phyloP scores from a whole-genome alignment of 257 asterid species.

The Echites panduratus region DNA sequence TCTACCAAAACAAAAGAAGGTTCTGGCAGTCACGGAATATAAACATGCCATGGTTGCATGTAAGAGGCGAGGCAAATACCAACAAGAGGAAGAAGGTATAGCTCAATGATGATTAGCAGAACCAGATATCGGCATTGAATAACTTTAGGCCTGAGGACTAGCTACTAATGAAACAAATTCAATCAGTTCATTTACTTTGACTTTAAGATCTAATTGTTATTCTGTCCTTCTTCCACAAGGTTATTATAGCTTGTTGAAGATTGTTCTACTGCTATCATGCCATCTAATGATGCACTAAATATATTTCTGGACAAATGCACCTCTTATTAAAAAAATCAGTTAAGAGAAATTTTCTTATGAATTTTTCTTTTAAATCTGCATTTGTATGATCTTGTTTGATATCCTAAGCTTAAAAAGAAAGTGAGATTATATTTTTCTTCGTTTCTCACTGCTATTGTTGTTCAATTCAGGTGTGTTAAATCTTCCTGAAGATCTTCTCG shows the following conservation, averaged over 20 bases:
- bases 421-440: background rate
- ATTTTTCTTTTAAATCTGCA: background rate
- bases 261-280: background rate
- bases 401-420: background rate
- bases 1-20: constrained; percentile 71
- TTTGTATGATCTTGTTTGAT: background rate
- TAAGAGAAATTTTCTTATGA: background rate
- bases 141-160: background rate
- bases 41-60: constrained; percentile 66
- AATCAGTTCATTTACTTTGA: background rate
- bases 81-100: constrained; percentile 42
- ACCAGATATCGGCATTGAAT: background rate
- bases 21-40: constrained; percentile 49
- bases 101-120: background rate
- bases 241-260: background rate
- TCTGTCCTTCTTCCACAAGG: background rate
- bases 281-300: background rate
- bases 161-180: background rate
- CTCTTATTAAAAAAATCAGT: background rate
- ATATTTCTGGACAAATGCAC: background rate
- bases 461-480: constrained; percentile 34
- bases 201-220: background rate
- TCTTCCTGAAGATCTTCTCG: constrained; percentile 70
- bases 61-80: constrained; percentile 58
- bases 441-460: constrained; percentile 12